phyloP scores from a whole-genome alignment of 192 early-diverging fungal genomes.

The Podila horticola region DNA sequence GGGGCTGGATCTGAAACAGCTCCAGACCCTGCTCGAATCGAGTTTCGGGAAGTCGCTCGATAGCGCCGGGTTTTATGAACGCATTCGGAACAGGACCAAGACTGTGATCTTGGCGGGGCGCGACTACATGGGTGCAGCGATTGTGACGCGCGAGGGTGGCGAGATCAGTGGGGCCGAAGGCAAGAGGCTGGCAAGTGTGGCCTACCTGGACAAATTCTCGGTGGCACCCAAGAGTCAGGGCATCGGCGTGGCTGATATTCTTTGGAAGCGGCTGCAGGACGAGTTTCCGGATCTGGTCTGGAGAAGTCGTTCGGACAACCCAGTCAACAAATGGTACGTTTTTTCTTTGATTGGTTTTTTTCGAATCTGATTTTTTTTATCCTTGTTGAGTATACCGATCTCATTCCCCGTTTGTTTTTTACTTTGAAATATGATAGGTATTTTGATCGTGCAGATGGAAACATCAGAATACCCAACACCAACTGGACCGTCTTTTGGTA shows the following conservation, averaged over 20 bases:
- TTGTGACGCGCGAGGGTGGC: conserved; percentile 78
- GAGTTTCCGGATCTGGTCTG: conserved; percentile 81
- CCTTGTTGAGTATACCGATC: not conserved
- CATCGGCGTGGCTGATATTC: conserved; percentile 92
- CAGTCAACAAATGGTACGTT: conserved; percentile 91
- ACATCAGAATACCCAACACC: conserved; percentile 65
- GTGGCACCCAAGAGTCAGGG: conserved; percentile 89
- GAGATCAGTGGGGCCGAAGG: not conserved
- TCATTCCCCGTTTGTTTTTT: not conserved
- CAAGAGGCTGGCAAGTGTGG: conserved; percentile 23
- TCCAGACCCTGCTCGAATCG: conserved; percentile 74
- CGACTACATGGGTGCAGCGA: conserved; percentile 91
- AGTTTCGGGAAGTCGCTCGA: conserved; percentile 79
- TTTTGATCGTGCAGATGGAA: conserved; percentile 92
- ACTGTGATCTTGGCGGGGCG: conserved; percentile 81
- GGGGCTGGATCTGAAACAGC: conserved; percentile 61
- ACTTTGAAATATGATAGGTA: conserved; percentile 60
- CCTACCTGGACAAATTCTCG: conserved; percentile 95
- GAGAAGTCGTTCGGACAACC: conserved; percentile 86
- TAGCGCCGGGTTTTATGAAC: conserved; percentile 63
- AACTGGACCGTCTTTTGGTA: conserved; percentile 95
- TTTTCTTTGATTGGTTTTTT: not conserved
- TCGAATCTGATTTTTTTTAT: not conserved
- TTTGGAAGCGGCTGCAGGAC: conserved; percentile 84
- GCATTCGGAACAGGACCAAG: conserved; percentile 61